These are phyloP conservation scores for Solanum commersonii DNA, from an alignment of 257 asterid genomes.

Conservation along the genomic window DNA sequence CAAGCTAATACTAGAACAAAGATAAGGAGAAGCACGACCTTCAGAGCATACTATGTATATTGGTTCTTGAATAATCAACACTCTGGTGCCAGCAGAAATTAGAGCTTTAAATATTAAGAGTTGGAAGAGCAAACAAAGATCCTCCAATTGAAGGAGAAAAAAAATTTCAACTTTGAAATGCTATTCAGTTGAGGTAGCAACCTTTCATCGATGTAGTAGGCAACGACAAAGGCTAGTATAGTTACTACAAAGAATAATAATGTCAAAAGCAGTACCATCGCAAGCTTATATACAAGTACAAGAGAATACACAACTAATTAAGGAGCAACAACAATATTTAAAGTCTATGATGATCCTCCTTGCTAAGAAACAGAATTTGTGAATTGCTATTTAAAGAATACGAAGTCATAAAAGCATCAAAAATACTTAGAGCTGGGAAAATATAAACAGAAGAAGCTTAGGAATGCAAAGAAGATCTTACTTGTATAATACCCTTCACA, in stretches of 20 bases:
- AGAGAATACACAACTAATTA: not conserved
- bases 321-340: not conserved
- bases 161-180: not conserved
- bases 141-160: not conserved
- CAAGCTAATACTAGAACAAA: not conserved
- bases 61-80: not conserved
- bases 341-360: not conserved
- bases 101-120: not conserved
- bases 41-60: not conserved
- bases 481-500: constrained; percentile 68
- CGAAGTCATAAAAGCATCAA: not conserved
- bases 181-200: not conserved
- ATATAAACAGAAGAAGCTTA: not conserved
- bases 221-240: not conserved
- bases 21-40: not conserved
- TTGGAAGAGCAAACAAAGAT: not conserved
- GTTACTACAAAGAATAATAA: not conserved
- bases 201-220: not conserved
- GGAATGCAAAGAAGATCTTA: not conserved
- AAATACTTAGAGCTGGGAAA: not conserved
- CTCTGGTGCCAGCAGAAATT: not conserved
- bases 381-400: not conserved
- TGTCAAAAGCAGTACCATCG: not conserved
- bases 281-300: not conserved
- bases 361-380: not conserved